A percentile compares a stretch with the other conserved stretches of the same genome.
These are phyloP conservation scores for Bertia moriformis DNA, from an alignment of 2,329 filamentous ascomycete genomes.

Conservation along the genomic window DNA sequence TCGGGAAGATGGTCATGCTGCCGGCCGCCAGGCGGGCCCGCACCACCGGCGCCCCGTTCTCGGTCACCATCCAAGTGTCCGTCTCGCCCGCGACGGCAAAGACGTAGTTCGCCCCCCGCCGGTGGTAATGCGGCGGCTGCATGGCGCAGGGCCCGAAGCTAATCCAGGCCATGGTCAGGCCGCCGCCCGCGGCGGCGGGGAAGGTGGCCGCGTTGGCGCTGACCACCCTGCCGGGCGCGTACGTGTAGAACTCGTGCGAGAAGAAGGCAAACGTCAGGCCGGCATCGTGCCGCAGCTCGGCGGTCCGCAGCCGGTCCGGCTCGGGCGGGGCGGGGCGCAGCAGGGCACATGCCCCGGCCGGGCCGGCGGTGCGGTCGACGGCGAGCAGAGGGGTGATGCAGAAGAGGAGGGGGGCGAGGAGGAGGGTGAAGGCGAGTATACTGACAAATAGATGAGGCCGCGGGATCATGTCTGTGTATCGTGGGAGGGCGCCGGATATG, in stretches of 20 bases:
- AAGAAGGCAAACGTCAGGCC: constrained; percentile 35
- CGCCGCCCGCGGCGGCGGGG: constrained; percentile 27
- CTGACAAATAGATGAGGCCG: too few relatives aligned
- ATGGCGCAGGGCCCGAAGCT: constrained; percentile 34
- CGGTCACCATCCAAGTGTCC: constrained; percentile 32
- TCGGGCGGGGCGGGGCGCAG: constrained; percentile 24
- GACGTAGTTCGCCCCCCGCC: constrained; percentile 31
- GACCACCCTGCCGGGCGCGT: constrained; percentile 28
- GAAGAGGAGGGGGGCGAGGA: too few relatives aligned
- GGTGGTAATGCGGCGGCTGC: constrained; percentile 33
- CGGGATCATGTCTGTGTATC: too few relatives aligned
- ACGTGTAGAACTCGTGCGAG: constrained; percentile 21
- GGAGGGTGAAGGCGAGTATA: too few relatives aligned
- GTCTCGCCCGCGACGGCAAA: constrained; percentile 29
- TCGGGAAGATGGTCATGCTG: constrained; percentile 33
- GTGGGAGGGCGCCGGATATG: too few relatives aligned
- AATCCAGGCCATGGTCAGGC: constrained; percentile 28
- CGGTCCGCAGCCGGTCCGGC: constrained; percentile 24
- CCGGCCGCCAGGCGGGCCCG: constrained; percentile 22
- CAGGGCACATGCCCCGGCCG: constrained; percentile 15
- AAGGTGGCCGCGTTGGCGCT: constrained; percentile 36
- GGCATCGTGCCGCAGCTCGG: constrained; percentile 20
- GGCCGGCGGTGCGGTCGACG: too few relatives aligned
- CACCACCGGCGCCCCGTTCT: constrained; percentile 30
- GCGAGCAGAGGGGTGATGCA: too few relatives aligned